A percentile compares a stretch with the other conserved stretches of the same genome.
These are phyloP conservation scores for Boechera stricta DNA, from an alignment of 345 rosid species.

Conservation along the genomic window DNA sequence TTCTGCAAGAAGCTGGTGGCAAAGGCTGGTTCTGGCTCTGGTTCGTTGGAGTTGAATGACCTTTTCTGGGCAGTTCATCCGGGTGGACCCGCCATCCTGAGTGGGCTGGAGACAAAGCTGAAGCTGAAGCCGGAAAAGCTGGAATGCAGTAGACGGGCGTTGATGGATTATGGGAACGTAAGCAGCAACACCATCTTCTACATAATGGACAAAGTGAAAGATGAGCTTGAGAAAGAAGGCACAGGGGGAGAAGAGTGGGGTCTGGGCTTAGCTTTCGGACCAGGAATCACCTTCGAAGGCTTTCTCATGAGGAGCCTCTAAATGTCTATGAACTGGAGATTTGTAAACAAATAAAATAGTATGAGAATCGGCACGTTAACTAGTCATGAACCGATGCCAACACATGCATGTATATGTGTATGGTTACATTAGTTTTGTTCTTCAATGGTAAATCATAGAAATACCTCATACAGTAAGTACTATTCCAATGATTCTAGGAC, in stretches of 20 bases:
- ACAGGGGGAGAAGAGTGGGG: constrained; percentile 80
- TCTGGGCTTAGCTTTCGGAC: constrained; percentile 84
- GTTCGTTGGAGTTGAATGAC: constrained; percentile 57
- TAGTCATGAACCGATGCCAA: constrained; percentile 7
- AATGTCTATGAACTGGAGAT: neutral
- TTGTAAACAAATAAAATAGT: neutral
- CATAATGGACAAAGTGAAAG: constrained; percentile 82
- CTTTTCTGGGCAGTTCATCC: constrained; percentile 99
- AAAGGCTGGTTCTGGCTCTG: constrained; percentile 45
- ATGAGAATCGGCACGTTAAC: neutral
- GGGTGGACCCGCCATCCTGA: constrained; percentile 94
- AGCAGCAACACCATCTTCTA: constrained; percentile 90
- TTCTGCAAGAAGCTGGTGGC: constrained; percentile 77
- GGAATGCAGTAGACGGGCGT: constrained; percentile 75
- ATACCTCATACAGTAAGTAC: neutral
- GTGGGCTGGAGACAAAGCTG: constrained; percentile 66
- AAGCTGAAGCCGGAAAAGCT: constrained; percentile 59
- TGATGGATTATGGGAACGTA: constrained; percentile 86
- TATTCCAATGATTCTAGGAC: neutral
- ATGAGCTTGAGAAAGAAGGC: constrained; percentile 58
- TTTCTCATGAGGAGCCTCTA: constrained; percentile 79
- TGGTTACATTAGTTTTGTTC: neutral
- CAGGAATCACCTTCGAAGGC: constrained; percentile 93
- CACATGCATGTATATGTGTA: neutral
- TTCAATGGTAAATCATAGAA: neutral